phyloP scores from a whole-genome alignment of 768 basidiomycete genomes.

The Naganishia randhawae region DNA sequence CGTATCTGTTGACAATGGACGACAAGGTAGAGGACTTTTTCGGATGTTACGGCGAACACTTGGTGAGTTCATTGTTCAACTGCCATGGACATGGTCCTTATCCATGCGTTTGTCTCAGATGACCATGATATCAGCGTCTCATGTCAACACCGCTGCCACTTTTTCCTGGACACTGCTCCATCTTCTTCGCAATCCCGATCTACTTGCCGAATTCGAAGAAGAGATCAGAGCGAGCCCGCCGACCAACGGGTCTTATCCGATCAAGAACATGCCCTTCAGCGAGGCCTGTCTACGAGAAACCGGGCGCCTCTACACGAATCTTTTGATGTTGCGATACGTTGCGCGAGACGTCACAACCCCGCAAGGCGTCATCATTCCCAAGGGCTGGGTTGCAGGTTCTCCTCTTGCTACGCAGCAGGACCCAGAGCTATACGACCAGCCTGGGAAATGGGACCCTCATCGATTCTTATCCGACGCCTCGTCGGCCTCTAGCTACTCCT shows the following conservation, averaged over 20 bases:
- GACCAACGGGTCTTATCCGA: slow-evolving; percentile 5
- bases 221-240: slow-evolving; percentile 4
- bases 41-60: slow-evolving; percentile 4
- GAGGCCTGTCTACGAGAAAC: slow-evolving; percentile 21
- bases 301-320: slow-evolving; percentile 13
- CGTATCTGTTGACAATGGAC: slow-evolving; percentile 18
- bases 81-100: background rate
- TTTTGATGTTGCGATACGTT: slow-evolving; percentile 1
- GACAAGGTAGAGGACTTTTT: slow-evolving; percentile 15
- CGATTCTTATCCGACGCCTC: background rate
- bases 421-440: background rate
- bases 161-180: slow-evolving; percentile 21
- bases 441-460: slow-evolving; percentile 1
- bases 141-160: slow-evolving; percentile 12
- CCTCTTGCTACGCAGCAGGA: slow-evolving; percentile 7
- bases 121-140: background rate
- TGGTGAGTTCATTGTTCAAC: background rate
- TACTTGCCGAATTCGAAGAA: background rate
- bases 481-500: background rate
- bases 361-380: background rate
- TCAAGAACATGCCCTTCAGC: slow-evolving; percentile 17
- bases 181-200: slow-evolving; percentile 15
- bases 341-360: background rate
- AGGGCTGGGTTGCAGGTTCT: background rate
- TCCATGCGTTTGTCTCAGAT: background rate